Percentiles rank a stretch among this genome's conserved stretches.
Evolutionary conservation across 1,139 yeast genomes (phyloP).

Genomic region (Yamadazyma buinensis): DNA sequence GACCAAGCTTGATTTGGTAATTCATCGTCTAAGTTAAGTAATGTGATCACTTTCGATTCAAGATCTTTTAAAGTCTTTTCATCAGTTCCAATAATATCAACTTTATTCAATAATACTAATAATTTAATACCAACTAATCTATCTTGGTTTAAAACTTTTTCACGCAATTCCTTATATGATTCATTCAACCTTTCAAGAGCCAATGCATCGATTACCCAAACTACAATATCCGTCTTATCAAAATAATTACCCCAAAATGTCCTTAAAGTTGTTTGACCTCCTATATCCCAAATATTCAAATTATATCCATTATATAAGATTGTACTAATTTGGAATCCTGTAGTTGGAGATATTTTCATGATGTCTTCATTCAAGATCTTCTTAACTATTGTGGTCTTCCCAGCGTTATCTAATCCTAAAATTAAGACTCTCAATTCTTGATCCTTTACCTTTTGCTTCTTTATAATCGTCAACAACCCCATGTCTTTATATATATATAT

Average conservation of each 20-base stretch:
- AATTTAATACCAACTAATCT: conserved; percentile 65
- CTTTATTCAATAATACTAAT: conserved; percentile 54
- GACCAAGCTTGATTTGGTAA: conserved; percentile 30
- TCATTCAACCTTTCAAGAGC: conserved; percentile 61
- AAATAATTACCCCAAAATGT: conserved; percentile 91
- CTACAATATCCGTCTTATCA: conserved; percentile 74
- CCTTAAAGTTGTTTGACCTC: conserved; percentile 77
- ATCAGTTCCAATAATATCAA: conserved; percentile 28
- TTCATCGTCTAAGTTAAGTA: conserved; percentile 23
- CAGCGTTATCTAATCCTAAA: conserved; percentile 85
- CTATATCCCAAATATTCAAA: conserved; percentile 75
- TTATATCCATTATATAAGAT: conserved; percentile 21
- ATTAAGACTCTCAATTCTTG: conserved; percentile 69
- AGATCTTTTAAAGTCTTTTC: not conserved
- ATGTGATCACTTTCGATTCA: conserved; percentile 14
- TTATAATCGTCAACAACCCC: conserved; percentile 82
- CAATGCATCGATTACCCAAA: conserved; percentile 90
- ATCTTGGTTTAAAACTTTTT: conserved; percentile 60
- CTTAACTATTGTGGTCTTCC: conserved; percentile 78
- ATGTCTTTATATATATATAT: conserved; percentile 41
- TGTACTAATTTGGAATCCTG: conserved; percentile 52
- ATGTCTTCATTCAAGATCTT: conserved; percentile 52
- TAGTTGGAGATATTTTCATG: conserved; percentile 42
- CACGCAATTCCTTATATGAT: conserved; percentile 59
- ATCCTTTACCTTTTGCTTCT: conserved; percentile 80